Percentiles rank a stretch among this genome's conserved stretches.
Evolutionary conservation across 2,329 filamentous ascomycete genomes (phyloP).

Genomic region (Verticillium tricorpus): DNA sequence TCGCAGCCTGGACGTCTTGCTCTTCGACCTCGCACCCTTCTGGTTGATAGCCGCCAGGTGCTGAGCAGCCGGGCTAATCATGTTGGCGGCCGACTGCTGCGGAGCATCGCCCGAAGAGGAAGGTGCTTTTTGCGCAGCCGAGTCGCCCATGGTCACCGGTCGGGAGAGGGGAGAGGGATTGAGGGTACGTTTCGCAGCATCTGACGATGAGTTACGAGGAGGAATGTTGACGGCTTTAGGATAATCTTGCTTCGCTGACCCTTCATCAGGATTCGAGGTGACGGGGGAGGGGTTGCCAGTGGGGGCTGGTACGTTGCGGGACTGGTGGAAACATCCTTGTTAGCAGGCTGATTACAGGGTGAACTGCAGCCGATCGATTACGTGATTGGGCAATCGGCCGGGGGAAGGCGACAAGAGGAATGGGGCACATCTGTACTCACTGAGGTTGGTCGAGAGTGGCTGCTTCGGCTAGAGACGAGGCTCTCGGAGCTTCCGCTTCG

Average conservation of each 20-base stretch:
- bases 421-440: not conserved
- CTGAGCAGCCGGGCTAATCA: constrained; percentile 69
- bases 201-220: constrained; percentile 58
- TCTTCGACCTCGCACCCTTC: constrained; percentile 71
- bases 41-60: constrained; percentile 85
- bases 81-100: constrained; percentile 24
- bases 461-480: constrained; percentile 52
- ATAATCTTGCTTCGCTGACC: constrained; percentile 46
- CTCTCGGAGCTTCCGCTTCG: constrained; percentile 63
- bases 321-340: constrained; percentile 45
- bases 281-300: constrained; percentile 47
- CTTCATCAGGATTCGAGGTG: constrained; percentile 39
- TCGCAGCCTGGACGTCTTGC: constrained; percentile 80
- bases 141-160: constrained; percentile 59
- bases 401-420: constrained; percentile 3
- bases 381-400: constrained; percentile 40
- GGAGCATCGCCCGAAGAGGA: constrained; percentile 25
- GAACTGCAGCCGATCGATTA: constrained; percentile 11
- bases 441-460: constrained; percentile 57
- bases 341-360: constrained; percentile 31
- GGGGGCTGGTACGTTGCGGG: constrained; percentile 50
- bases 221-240: constrained; percentile 54
- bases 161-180: constrained; percentile 73
- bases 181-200: constrained; percentile 59
- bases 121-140: constrained; percentile 37